A percentile compares a stretch with the other conserved stretches of the same genome.
These are phyloP conservation scores for Fonsecaea pedrosoi DNA, from an alignment of 2,329 filamentous ascomycete species.

Conservation along the genomic window DNA sequence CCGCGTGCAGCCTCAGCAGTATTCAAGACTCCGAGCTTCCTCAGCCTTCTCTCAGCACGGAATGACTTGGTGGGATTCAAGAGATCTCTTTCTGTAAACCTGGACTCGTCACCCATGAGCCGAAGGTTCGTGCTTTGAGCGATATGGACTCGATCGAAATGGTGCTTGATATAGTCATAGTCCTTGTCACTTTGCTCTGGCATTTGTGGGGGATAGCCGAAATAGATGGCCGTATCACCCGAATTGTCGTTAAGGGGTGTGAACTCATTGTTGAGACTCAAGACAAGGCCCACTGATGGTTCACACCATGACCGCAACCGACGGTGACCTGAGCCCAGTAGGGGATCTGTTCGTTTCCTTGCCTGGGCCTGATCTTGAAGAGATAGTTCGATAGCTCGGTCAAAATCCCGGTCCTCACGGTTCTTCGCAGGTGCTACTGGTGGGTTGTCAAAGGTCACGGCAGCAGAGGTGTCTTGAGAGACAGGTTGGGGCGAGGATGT, in stretches of 20 bases:
- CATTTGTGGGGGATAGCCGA: conserved; percentile 44
- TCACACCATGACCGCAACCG: neutral
- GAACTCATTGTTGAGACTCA: conserved; percentile 39
- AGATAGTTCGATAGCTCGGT: conserved; percentile 23
- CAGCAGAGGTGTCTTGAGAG: neutral
- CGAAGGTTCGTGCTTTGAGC: conserved; percentile 45
- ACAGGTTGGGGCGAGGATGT: neutral
- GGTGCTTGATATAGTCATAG: conserved; percentile 30
- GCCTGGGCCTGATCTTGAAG: conserved; percentile 13
- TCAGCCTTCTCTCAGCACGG: conserved; percentile 35
- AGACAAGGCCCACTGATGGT: conserved; percentile 4
- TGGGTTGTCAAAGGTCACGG: neutral
- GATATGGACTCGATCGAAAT: conserved; percentile 43
- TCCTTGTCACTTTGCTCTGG: conserved; percentile 30
- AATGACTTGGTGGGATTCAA: conserved; percentile 42
- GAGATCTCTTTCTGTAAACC: conserved; percentile 41
- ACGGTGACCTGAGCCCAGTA: neutral
- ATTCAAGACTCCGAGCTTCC: conserved; percentile 24
- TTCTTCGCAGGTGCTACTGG: neutral
- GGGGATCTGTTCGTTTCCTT: neutral
- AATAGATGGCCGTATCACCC: conserved; percentile 49
- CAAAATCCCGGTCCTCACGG: conserved; percentile 3
- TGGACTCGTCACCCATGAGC: conserved; percentile 41
- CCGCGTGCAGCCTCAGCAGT: conserved; percentile 23
- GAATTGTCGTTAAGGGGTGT: conserved; percentile 33